Evolutionary conservation across 768 basidiomycete genomes (phyloP), one percentile per base, ranked within the genome.

Genomic region (Pisolithus sp.): DNA sequence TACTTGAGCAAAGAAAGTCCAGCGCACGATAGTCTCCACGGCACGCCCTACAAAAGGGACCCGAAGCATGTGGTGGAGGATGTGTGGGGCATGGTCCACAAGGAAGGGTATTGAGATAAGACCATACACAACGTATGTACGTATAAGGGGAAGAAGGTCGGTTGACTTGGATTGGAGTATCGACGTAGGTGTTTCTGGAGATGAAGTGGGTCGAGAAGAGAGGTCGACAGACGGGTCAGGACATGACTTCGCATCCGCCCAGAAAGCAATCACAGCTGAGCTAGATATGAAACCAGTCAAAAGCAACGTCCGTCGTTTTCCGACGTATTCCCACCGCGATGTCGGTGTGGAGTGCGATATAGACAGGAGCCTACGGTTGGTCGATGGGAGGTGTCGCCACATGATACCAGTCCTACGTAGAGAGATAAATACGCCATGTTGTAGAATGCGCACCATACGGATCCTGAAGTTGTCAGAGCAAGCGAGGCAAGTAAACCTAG

Each of bases 1-100:
- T 55, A 86, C 88, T 71, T 94, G 93, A 43, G 80, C 76, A 61
- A 93, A 95, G 72, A 96, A 95, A 0, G 93, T 94, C 9, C 75
- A 68, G 39, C 89, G 76, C 5, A 95, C 85, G 49, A 89, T 62
- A 1, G 72, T 72, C 61, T 91, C 83, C 2, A 85, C 83, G 38
- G 91, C 59, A 50, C 78, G 72, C 52, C 74, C 79, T 0, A 93
- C 44, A 12, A 74, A 69, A 1, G 82, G 81, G 2, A 82, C 68
- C 39, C 73, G 71, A 5, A 75, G 66, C 15, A 85, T 60, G 2
- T 71, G 59, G 12, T 77, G 68, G 40, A 96, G 73, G 23, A 93
- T 68, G 43, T 68, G 65, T 0, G 91, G 90, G 1, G 90, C 81
- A 52, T 79, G 69, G 60, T 94, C 88, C 26, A 95, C 86, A 12